Base-by-base conservation (phyloP, 768 basidiomycete species). In the Arthromyces matolae region DNA sequence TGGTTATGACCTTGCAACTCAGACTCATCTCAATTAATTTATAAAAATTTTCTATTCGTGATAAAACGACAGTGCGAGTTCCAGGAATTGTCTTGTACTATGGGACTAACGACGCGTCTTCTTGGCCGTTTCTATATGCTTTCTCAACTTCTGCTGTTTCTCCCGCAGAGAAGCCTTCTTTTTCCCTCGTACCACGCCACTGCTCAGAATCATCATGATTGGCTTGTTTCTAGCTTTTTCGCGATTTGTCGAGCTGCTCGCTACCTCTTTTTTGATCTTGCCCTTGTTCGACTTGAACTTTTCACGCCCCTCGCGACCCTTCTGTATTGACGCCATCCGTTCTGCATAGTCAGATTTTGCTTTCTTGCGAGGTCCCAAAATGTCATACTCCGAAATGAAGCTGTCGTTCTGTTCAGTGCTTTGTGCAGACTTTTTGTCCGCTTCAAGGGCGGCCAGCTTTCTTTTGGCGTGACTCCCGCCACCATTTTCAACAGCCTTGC, bases 181-280 rank as follows among this genome's bases (percentile, higher is more conserved):
- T 72, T 93, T 92, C 1, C 87, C 74, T 54, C 75, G 73, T n/a
- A 92, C 87, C 1, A 83, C 81, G 1, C 77, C 77, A 49, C 86
- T 89, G 41, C 83, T 76, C 52, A 92, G 69, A 45, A 91, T 83
- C 90, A 92, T 93, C 93, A 95, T 94, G 55, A 95, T 79, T 20
- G 93, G 93, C 66, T 97, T 96, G 65, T 94, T 93, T 63, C 87
- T 79, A 31, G 83, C 80, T 79, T 96, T 96, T 71, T 95, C 90
- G 61, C 82, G 76, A 66, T 96, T 96, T 27, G 93, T 95, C 47
- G 87, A 84, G 61, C 89, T 91, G 66, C 89, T 92, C 50, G 84
- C 81, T 9, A 72, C 67, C 28, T 74, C 89, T 64, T 91, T 92
- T 50, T 81, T 90, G 68, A 89, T 87, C 73, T 94, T 93, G n/a